Evolutionary conservation across 1,284 basidiomycete species (phyloP), one percentile per base, ranked within the genome.

Genomic region (Rhizopogon parksii): DNA sequence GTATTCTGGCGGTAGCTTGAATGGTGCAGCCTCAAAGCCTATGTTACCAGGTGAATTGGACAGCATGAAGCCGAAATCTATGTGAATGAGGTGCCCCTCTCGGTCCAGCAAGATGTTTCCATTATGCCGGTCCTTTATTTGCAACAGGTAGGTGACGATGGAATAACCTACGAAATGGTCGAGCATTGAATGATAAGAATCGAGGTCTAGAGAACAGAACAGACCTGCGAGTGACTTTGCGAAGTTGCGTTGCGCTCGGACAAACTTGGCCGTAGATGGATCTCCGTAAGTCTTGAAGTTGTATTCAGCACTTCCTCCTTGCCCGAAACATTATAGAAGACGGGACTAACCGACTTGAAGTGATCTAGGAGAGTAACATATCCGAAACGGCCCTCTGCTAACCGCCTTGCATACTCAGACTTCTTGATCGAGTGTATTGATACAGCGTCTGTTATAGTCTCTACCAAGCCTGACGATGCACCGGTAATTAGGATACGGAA

Each of bases 341-440:
- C 37, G 24, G 53, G 47, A 72, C 83, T 62, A 57, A 91, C 91
- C 55, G 82, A 82, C 63, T 82, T 82, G 67, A 94, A 97, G 68
- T 97, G 91, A 65, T 97, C 93, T 60, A 92, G 73, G 49, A 97
- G 68, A 1, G 88, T 89, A 49, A 95, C 91, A 65, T 92, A 84
- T 27, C 88, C 89, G 24, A 95, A 72, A 47, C 81, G 78, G 25
- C 91, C 91, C 57, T 82, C 81, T 1, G 90, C 82, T 15, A 95
- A 72, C 53, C 92, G 78, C 53, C 91, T 79, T 2, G 93, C 91
- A 68, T 99, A 99, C 63, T 97, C 94, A 3, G 93, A 89, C 71
- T 99, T 99, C 76, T 99, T 99, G 69, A 99, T 96, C 7, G 95
- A 98, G 68, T 99, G 96, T 60, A 99, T 92, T 11, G 94, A 97